Conservation (phyloP, 495 filamentous ascomycete species). For the Aspergillus haitiensis region DNA sequence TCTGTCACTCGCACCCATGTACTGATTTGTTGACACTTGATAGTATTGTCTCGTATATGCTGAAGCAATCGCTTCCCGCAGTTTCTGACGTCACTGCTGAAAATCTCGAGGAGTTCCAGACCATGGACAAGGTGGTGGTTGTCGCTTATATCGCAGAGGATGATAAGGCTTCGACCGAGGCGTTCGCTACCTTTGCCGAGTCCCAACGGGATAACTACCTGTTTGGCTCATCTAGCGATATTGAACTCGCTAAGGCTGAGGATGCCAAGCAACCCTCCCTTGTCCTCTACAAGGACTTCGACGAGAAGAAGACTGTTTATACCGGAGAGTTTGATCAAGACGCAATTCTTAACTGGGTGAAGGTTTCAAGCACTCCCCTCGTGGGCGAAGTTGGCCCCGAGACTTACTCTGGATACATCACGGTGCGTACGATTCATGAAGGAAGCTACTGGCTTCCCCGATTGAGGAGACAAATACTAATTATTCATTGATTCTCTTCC, state of each 20-base stretch:
- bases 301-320: conserved; percentile 90
- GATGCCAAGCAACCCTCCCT: conserved; percentile 82
- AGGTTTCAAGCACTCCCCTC: conserved; percentile 80
- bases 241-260: conserved; percentile 81
- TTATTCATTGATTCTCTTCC: background rate
- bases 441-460: too few species aligned
- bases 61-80: conserved; percentile 93
- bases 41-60: conserved; percentile 98
- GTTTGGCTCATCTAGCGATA: conserved; percentile 83
- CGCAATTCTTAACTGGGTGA: conserved; percentile 77
- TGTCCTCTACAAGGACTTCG: conserved; percentile 96
- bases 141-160: conserved; percentile 83
- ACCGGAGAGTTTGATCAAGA: conserved; percentile 75
- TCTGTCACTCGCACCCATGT: background rate
- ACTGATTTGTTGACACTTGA: background rate
- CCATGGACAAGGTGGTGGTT: conserved; percentile 91
- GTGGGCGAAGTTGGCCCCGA: conserved; percentile 97
- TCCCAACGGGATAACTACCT: conserved; percentile 85
- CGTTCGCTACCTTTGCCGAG: conserved; percentile 78
- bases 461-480: conserved; percentile 11
- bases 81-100: conserved; percentile 79
- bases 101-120: conserved; percentile 93
- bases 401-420: conserved; percentile 96
- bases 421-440: conserved; percentile 48
- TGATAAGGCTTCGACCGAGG: conserved; percentile 81